A percentile compares a stretch with the other conserved stretches of the same genome.
phyloP scores from a whole-genome alignment of 2,329 filamentous ascomycete genomes.

The Magnaporthiopsis rhizophila region DNA sequence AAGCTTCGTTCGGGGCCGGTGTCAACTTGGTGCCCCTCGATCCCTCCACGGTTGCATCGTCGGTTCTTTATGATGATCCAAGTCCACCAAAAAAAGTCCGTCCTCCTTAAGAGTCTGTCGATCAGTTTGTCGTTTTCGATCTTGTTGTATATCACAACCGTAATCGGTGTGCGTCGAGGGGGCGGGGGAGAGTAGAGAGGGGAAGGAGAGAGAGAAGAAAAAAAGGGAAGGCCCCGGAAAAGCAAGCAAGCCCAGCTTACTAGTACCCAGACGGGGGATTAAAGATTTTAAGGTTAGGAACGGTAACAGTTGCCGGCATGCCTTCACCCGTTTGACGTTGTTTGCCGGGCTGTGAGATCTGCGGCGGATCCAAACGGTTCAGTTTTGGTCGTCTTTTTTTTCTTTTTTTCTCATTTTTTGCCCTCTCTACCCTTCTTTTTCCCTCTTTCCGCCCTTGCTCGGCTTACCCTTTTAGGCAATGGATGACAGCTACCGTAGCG shows the following conservation, averaged over 20 bases:
- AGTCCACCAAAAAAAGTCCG: no score
- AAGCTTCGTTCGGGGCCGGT: no score
- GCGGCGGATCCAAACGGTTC: background rate
- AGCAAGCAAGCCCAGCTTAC: background rate
- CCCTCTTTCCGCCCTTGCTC: background rate
- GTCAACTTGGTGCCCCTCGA: background rate
- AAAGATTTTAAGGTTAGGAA: background rate
- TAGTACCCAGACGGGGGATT: background rate
- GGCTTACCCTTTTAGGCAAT: background rate
- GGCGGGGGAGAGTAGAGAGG: no score
- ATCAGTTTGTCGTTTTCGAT: no score
- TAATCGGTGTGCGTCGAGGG: background rate
- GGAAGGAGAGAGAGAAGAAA: no score
- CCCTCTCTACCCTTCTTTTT: background rate
- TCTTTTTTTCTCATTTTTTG: background rate
- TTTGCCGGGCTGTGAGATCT: background rate
- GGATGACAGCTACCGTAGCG: no score
- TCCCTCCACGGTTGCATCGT: background rate
- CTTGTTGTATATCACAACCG: no score
- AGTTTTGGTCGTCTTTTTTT: no score
- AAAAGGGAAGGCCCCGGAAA: background rate
- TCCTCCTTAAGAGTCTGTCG: no score
- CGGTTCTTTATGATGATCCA: background rate
- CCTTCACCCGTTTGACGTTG: background rate
- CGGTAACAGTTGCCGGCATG: background rate